These are phyloP conservation scores for Fusarium domesticum DNA, from an alignment of 2,329 filamentous ascomycete genomes.

Conservation along the genomic window DNA sequence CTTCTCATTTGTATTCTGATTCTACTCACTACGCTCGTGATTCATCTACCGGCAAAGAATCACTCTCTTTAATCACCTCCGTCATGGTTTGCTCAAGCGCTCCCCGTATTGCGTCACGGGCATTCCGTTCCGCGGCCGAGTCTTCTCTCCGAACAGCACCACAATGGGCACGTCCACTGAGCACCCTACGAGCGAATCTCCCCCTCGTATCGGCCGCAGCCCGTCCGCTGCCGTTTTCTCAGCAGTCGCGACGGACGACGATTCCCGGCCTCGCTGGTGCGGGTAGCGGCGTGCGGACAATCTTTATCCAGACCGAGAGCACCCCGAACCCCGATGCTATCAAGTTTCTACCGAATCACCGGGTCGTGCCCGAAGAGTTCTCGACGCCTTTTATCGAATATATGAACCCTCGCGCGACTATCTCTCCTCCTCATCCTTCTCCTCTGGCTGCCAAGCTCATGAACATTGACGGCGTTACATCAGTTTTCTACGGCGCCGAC, in stretches of 20 bases:
- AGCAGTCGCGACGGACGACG: slow-evolving; percentile 10
- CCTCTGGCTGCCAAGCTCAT: slow-evolving; percentile 86
- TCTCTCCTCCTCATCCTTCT: slow-evolving; percentile 85
- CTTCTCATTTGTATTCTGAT: no score
- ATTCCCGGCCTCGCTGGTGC: slow-evolving; percentile 25
- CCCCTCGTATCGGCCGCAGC: slow-evolving; percentile 17
- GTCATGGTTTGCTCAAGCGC: slow-evolving; percentile 28
- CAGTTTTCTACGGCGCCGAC: slow-evolving; percentile 90
- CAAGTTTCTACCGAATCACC: slow-evolving; percentile 92
- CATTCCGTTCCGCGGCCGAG: slow-evolving; percentile 25
- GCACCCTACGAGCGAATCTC: slow-evolving; percentile 22
- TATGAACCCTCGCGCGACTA: slow-evolving; percentile 79
- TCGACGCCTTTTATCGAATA: slow-evolving; percentile 85
- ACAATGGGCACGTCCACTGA: slow-evolving; percentile 30
- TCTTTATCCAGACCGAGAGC: slow-evolving; percentile 96
- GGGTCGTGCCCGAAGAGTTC: slow-evolving; percentile 73
- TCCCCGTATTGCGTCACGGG: slow-evolving; percentile 23
- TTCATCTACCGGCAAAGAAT: no score
- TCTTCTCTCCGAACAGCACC: slow-evolving; percentile 21
- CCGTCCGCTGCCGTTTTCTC: slow-evolving; percentile 21
- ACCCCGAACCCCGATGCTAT: slow-evolving; percentile 95
- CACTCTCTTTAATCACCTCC: no score
- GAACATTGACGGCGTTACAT: slow-evolving; percentile 90
- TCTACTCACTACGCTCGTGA: no score
- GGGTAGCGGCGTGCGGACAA: slow-evolving; percentile 58